Evolutionary conservation across 306 rosid species (phyloP), one percentile per base, ranked within the genome.

Genomic region (Begonia masoniana): DNA sequence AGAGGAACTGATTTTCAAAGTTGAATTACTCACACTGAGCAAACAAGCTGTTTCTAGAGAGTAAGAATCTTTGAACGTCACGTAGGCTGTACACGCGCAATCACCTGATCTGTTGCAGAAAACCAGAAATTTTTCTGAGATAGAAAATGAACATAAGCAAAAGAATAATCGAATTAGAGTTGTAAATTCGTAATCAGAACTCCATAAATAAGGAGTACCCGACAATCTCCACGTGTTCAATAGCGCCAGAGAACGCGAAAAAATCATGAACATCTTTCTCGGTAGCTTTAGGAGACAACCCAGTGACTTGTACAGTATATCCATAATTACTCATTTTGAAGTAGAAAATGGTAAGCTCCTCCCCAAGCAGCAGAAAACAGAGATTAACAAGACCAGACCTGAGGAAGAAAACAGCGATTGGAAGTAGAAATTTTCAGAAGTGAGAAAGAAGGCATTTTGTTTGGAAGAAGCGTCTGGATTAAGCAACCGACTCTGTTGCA

Each of bases 11-110:
- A 31, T n/a, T 47, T 47, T 26, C 15, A 43, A 52, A 57, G 58
- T 51, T 19, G 35, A 61, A 52, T 56, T 55, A 73, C 97, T 76
- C 75, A 80, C 97, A 66, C 94, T 85, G 58, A 91, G 88, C 80
- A 91, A 73, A 75, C 94, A 85, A 54, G 97, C 94, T 69, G 97
- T 91, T 57, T 85, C 86, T 70, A 68, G 91, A 67, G 96, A 78
- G 71, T 91, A 76, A 3, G 85, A 71, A 76, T 91, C 88, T 68
- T 78, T 83, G 75, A 85, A 91, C 7, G 91, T 75, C 76, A 85
- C 95, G 68, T 85, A 89, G 15, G 87, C 94, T 36, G 95, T 74
- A 43, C 83, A 80, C 3, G 87, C 97, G 41, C 64, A 54, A 15
- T 91, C 94, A 57, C 96, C 97, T 2, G 79, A 69, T 70, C 96